Evolutionary conservation across 257 asterid species (phyloP).

Genomic region (Solanum arcanum): DNA sequence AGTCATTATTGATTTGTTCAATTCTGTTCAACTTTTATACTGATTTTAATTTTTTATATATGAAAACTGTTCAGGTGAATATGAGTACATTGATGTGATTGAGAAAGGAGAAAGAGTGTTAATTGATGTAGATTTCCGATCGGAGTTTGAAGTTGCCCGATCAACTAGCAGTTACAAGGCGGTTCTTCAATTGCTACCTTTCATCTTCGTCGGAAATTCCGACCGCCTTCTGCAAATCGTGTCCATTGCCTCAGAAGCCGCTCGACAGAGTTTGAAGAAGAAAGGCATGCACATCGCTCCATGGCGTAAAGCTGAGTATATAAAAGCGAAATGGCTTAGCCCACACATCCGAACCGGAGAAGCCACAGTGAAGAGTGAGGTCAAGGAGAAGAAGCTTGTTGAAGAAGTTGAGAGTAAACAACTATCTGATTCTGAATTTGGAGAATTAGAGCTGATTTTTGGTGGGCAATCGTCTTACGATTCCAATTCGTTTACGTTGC

Average conservation of each 20-base stretch:
- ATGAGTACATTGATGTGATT: conserved; percentile 78
- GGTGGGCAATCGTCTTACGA: conserved; percentile 23
- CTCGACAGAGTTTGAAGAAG: conserved; percentile 67
- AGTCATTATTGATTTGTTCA: background rate
- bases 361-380: background rate
- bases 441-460: conserved; percentile 58
- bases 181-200: conserved; percentile 52
- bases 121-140: conserved; percentile 79
- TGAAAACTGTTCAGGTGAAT: conserved; percentile 37
- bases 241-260: conserved; percentile 67
- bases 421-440: conserved; percentile 28
- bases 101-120: conserved; percentile 49
- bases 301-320: conserved; percentile 84
- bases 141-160: conserved; percentile 86
- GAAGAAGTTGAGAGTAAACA: background rate
- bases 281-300: conserved; percentile 95
- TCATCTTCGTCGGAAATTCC: conserved; percentile 63
- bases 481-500: background rate
- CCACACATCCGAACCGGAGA: conserved; percentile 37
- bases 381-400: conserved; percentile 12
- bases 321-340: conserved; percentile 76
- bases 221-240: conserved; percentile 79
- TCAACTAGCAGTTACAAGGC: conserved; percentile 57
- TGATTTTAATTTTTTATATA: background rate
- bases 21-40: background rate